These are phyloP conservation scores for Epichloe scottii DNA, from an alignment of 2,329 filamentous ascomycete genomes.

Conservation along the genomic window DNA sequence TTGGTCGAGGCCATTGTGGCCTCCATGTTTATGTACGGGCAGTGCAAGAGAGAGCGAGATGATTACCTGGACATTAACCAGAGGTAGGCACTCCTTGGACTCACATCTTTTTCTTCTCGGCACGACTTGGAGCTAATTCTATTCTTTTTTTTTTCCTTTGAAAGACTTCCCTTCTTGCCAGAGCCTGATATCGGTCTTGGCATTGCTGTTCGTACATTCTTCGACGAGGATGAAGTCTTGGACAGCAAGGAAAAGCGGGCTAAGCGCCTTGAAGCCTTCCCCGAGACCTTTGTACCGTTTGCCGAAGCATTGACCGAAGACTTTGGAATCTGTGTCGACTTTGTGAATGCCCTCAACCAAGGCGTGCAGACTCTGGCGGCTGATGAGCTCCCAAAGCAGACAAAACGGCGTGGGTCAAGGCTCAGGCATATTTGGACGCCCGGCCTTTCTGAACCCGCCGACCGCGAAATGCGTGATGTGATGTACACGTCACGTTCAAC, in stretches of 20 bases:
- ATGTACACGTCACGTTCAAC: not conserved
- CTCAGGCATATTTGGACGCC: slow-evolving; percentile 38
- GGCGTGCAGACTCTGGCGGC: slow-evolving; percentile 42
- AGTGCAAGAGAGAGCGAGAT: slow-evolving; percentile 57
- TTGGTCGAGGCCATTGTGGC: slow-evolving; percentile 72
- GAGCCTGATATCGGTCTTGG: slow-evolving; percentile 65
- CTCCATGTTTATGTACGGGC: slow-evolving; percentile 68
- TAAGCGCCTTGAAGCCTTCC: slow-evolving; percentile 36
- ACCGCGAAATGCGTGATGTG: not conserved
- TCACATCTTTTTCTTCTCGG: not conserved
- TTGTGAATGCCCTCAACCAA: slow-evolving; percentile 44
- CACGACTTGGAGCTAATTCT: too few species aligned
- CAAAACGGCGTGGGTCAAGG: slow-evolving; percentile 41
- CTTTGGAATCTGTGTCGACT: slow-evolving; percentile 41
- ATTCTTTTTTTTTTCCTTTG: not conserved
- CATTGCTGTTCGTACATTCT: slow-evolving; percentile 68
- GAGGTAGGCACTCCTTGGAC: slow-evolving; percentile 37
- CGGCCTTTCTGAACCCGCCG: slow-evolving; percentile 23
- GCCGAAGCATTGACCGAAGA: slow-evolving; percentile 48
- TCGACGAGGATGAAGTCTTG: slow-evolving; percentile 54
- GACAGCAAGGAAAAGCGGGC: slow-evolving; percentile 37
- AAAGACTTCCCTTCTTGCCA: slow-evolving; percentile 51
- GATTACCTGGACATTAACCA: slow-evolving; percentile 59
- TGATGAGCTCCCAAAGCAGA: slow-evolving; percentile 34
- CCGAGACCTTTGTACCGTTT: slow-evolving; percentile 42